Conservation (phyloP, 306 rosid species). For the Casuarina glauca region DNA sequence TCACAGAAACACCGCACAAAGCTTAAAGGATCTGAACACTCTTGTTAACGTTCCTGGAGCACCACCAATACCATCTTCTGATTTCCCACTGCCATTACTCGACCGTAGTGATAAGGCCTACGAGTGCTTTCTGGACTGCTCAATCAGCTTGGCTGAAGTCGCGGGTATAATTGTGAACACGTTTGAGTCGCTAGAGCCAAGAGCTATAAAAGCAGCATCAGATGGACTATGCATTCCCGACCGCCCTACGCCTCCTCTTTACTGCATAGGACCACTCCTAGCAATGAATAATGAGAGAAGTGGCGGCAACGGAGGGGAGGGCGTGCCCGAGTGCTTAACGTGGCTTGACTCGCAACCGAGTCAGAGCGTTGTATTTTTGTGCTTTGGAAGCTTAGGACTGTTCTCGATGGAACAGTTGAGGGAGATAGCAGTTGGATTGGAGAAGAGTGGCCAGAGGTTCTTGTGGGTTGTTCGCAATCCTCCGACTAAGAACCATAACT, state of each 20-base stretch:
- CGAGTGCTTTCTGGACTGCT: not conserved
- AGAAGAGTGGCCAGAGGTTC: conserved; percentile 27
- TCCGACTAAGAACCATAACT: not conserved
- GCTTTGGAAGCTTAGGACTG: conserved; percentile 59
- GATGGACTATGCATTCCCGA: conserved; percentile 37
- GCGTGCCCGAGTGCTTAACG: conserved; percentile 28
- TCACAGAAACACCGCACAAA: conserved; percentile 17
- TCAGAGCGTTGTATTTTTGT: conserved; percentile 47
- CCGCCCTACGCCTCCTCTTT: conserved; percentile 21
- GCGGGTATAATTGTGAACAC: conserved; percentile 40
- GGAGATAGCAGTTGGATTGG: conserved; percentile 11
- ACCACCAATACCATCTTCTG: conserved; percentile 7
- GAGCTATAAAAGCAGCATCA: conserved; percentile 17
- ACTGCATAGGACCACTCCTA: conserved; percentile 46
- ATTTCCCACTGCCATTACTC: conserved; percentile 28
- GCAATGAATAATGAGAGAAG: not conserved
- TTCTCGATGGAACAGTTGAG: conserved; percentile 37
- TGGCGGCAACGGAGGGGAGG: not conserved
- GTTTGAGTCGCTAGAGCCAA: conserved; percentile 39
- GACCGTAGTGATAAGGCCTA: conserved; percentile 33
- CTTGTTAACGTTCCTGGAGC: conserved; percentile 28
- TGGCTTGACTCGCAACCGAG: conserved; percentile 59
- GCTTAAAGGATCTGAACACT: conserved; percentile 19
- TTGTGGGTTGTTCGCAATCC: conserved; percentile 56
- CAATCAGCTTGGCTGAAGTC: conserved; percentile 15